A percentile compares a stretch with the other conserved stretches of the same genome.
Conservation (phyloP, 257 asterid species). For the Lycium ferocissimum region DNA sequence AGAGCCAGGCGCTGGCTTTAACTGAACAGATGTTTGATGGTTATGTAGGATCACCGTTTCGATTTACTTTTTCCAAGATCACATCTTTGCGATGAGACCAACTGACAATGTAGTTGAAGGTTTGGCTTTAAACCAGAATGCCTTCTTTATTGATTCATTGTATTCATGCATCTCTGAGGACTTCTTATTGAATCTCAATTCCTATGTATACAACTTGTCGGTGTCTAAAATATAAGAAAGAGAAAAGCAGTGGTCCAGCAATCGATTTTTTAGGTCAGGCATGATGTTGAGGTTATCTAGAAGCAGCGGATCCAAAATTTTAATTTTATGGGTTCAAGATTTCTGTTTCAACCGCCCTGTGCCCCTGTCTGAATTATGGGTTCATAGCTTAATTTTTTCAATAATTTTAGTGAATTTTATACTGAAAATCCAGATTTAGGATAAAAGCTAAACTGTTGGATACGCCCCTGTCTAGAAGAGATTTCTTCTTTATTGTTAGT, state of each 20-base stretch:
- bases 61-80: conserved; percentile 5
- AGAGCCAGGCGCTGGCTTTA: background rate
- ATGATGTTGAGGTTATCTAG: background rate
- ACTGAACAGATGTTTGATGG: conserved; percentile 12
- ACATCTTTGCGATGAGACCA: background rate
- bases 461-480: background rate
- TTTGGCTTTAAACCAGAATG: background rate
- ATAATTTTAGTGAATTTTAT: too few species aligned
- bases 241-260: background rate
- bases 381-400: too few species aligned
- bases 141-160: background rate
- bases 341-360: too few species aligned
- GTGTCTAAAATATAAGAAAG: background rate
- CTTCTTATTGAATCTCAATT: background rate
- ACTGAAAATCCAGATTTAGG: too few species aligned
- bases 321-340: too few species aligned
- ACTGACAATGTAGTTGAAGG: background rate
- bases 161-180: background rate
- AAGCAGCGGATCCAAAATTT: background rate
- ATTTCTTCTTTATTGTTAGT: background rate
- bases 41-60: background rate
- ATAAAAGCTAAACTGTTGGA: too few species aligned
- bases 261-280: background rate
- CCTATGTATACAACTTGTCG: background rate
- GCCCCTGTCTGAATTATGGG: too few species aligned